These are phyloP conservation scores for Nitzschia inconspicua DNA, from an alignment of 108 stramenopile species.

Conservation along the genomic window DNA sequence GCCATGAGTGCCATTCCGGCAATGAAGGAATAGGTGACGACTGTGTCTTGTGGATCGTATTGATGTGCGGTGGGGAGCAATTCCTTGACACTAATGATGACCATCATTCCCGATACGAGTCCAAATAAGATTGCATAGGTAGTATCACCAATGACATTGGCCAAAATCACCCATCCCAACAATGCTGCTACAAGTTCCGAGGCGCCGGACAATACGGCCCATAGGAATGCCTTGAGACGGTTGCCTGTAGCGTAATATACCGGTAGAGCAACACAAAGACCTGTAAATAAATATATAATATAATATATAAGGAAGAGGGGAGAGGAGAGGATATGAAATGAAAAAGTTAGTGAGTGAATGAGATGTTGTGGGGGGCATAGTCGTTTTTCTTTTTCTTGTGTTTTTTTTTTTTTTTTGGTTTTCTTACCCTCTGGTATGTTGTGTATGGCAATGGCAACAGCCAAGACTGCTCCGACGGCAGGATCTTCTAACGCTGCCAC, in stretches of 20 bases:
- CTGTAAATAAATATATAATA: not conserved
- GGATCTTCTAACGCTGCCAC: slow-evolving; percentile 71
- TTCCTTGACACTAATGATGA: slow-evolving; percentile 83
- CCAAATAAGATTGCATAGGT: slow-evolving; percentile 82
- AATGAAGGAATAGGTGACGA: slow-evolving; percentile 82
- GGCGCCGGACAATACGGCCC: slow-evolving; percentile 66
- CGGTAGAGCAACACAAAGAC: slow-evolving; percentile 82
- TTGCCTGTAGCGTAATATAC: slow-evolving; percentile 90
- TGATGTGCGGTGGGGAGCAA: slow-evolving; percentile 91
- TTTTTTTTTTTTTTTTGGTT: not conserved
- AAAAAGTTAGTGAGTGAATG: too few relatives aligned
- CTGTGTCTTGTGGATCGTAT: slow-evolving; percentile 87
- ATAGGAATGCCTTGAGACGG: slow-evolving; percentile 74
- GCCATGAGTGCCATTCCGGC: slow-evolving; percentile 92
- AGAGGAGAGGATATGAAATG: not conserved
- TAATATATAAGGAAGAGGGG: not conserved
- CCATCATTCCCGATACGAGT: slow-evolving; percentile 89
- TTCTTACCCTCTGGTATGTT: slow-evolving; percentile 84
- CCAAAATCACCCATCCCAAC: slow-evolving; percentile 72
- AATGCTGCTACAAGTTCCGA: slow-evolving; percentile 80
- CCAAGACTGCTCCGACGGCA: slow-evolving; percentile 58
- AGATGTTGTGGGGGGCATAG: too few relatives aligned
- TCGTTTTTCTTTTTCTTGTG: not conserved
- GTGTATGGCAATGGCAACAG: slow-evolving; percentile 72
- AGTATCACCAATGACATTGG: slow-evolving; percentile 27